Base-by-base conservation (phyloP, 495 filamentous ascomycete species). In the Hypoxylon trugodes region DNA sequence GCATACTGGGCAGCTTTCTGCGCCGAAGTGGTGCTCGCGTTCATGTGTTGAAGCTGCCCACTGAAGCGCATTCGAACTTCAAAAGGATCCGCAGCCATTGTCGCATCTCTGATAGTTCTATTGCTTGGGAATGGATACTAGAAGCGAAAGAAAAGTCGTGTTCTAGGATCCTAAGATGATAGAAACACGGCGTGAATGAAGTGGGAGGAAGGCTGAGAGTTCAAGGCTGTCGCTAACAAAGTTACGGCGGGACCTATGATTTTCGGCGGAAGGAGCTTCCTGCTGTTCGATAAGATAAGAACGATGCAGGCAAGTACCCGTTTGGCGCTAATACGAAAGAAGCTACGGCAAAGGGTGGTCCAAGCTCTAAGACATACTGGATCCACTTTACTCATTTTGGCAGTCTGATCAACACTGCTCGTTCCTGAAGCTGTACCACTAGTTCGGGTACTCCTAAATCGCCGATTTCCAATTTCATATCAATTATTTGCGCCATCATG, bases 11-110 rank as follows among this genome's bases (percentile, higher is more conserved):
- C 95, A 1, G 93, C 91, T 81, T 96, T 96, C 64, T 93, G 91
- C 6, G 91, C 89, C 1, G 93, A 93, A 6, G 89, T 90, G 33
- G 92, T 86, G 5, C 90, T 92, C 8, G 96, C 96, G 66, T 91
- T 96, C 21, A 99, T 85, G 68, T 92, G 88, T 46, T 92, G 88
- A 4, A 99, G 85, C 65, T 91, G 90, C 42, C 81, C 82, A 9
- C 92, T 97, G 77, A 99, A 99, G 70, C 93, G 91, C 85, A 99
- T 92, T 68, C 95, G 93, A 54, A 97, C 93, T 80, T 98, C 94
- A 78, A 99, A 99, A 0, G 95, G 95, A 78, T 99, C 95, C 42
- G 87, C 88, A 41, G 77, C 89, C 90, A 96, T 95, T 37, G 74
- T 79, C 24, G 33, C 57, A 52, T 59, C 36, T 8, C 28, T 4